Base-by-base conservation (phyloP, 2,329 filamentous ascomycete genomes). In the Nemania serpens region DNA sequence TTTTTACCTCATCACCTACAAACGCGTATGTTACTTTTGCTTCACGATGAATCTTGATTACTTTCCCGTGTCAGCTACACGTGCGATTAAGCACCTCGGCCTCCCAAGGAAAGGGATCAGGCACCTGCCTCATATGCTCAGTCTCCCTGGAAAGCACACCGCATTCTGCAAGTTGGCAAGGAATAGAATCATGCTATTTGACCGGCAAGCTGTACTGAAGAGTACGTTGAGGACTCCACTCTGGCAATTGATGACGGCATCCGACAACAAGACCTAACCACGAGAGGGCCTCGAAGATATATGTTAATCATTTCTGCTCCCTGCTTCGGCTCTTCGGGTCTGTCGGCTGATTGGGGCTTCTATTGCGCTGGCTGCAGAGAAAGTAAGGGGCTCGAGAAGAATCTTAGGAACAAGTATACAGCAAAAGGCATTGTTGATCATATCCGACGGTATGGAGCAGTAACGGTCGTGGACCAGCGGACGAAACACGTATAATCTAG, bases 21-120 rank as follows among this genome's bases (percentile, higher is more conserved):
- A 65, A 33, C 74, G 77, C 1, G 75, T 79, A 50, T 80, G 77
- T 67, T 77, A 71, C 59, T 62, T 72, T 15, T 78, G 76, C 68
- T 74, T 77, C 60, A 69, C 71, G 34, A 50, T 56, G n/a, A 55
- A 70, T 2, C 25, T 43, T 1, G 59, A 64, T 48, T 78, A 75
- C 58, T 68, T 74, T 45, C 74, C 76, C 33, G 34, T 74, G n/a
- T 54, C 47, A 39, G 10, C 20, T 6, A 53, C 9, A 12, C 34
- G 17, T 49, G 60, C 51, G 39, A 22, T 22, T 22, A 52, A 48
- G 18, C 2, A 53, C 3, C n/a, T 33, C 10, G 34, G 49, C 22
- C 41, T 52, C 41, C 3, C 18, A 17, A 59, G 13, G 20, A 53
- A 47, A 15, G 49, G 39, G 15, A 22, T 54, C 41, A 59, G 42